Percentiles rank a stretch among this genome's conserved stretches.
Evolutionary conservation across 129 eudicot species (phyloP).

Genomic region (Glebionis coronaria): DNA sequence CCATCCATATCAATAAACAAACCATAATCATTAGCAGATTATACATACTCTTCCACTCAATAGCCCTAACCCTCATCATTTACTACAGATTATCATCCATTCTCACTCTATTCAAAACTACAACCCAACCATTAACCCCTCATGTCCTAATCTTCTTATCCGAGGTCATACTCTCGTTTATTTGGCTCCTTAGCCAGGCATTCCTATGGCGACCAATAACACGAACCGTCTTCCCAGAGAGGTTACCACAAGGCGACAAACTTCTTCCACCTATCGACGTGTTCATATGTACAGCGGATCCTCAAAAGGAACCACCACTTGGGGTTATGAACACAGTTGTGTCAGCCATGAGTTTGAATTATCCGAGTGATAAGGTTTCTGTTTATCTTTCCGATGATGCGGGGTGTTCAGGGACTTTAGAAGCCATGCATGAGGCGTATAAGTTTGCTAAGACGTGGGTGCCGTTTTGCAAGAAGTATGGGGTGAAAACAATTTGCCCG

Average conservation of each 20-base stretch:
- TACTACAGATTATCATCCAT: conserved; percentile 35
- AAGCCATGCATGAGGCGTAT: conserved; percentile 44
- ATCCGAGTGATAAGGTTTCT: conserved; percentile 39
- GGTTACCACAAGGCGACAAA: conserved; percentile 33
- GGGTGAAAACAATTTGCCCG: conserved; percentile 33
- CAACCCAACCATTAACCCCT: conserved; percentile 19
- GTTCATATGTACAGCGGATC: conserved; percentile 60
- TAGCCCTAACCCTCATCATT: conserved; percentile 30
- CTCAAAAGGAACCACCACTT: conserved; percentile 41
- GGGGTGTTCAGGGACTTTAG: conserved; percentile 36
- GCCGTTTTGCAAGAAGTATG: conserved; percentile 49
- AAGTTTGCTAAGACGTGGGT: conserved; percentile 45
- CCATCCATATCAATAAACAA: conserved; percentile 22
- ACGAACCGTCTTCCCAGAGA: conserved; percentile 39
- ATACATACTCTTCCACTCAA: conserved; percentile 28
- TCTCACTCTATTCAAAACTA: background rate
- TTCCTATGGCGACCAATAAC: conserved; percentile 38
- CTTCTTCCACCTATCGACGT: conserved; percentile 56
- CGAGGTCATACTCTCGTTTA: conserved; percentile 30
- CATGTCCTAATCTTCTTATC: conserved; percentile 27
- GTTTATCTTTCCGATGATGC: conserved; percentile 60
- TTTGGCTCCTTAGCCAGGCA: conserved; percentile 41
- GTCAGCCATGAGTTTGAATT: conserved; percentile 51
- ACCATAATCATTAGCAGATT: conserved; percentile 33
- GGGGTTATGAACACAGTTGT: conserved; percentile 63